phyloP scores from a whole-genome alignment of 176 grass and related monocot species.

The Lolium perenne region DNA sequence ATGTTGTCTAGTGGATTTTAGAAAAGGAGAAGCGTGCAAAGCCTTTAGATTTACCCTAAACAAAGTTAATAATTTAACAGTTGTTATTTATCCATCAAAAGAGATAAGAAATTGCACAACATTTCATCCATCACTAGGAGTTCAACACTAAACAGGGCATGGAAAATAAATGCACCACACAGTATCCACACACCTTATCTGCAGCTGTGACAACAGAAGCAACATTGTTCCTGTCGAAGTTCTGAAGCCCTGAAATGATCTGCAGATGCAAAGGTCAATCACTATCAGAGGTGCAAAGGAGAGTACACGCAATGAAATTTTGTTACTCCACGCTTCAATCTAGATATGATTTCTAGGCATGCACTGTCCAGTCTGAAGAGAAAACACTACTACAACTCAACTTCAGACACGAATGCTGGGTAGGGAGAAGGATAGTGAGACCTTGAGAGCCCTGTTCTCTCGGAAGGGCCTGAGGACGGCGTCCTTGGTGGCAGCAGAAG shows the following conservation, averaged over 20 bases:
- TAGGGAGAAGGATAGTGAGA: slow-evolving; percentile 32
- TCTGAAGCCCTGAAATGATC: slow-evolving; percentile 93
- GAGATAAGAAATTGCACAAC: neutral
- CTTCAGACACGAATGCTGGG: slow-evolving; percentile 6
- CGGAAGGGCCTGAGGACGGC: slow-evolving; percentile 67
- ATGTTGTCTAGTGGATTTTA: neutral
- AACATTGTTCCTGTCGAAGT: slow-evolving; percentile 78
- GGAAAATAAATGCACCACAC: neutral
- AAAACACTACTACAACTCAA: slow-evolving; percentile 21
- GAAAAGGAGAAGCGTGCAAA: neutral
- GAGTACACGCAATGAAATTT: neutral
- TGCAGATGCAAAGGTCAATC: slow-evolving; percentile 43
- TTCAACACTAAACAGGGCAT: neutral
- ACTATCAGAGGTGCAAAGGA: slow-evolving; percentile 8
- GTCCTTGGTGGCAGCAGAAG: slow-evolving; percentile 55
- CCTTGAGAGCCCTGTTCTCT: slow-evolving; percentile 81
- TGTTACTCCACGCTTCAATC: slow-evolving; percentile 19
- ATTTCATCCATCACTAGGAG: neutral
- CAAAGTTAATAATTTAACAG: neutral
- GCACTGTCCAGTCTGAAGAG: slow-evolving; percentile 6
- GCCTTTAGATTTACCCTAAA: neutral
- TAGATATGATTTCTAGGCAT: neutral
- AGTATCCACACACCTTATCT: slow-evolving; percentile 66
- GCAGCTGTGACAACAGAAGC: slow-evolving; percentile 89
- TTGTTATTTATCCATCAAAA: neutral